phyloP scores from a whole-genome alignment of 306 rosid genomes.

The Alnus rubra region DNA sequence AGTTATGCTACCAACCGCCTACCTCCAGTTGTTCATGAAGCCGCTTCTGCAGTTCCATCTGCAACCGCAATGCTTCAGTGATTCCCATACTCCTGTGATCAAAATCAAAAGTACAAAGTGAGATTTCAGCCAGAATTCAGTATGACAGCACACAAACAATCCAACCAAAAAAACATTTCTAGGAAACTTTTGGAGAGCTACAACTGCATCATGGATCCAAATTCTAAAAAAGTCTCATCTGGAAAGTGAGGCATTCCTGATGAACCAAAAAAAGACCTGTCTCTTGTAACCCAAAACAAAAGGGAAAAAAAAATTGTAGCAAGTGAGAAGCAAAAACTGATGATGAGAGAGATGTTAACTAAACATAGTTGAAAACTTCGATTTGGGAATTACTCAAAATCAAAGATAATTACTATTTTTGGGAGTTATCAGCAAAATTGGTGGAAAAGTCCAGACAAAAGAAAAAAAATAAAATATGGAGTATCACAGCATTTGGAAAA shows the following conservation, averaged over 20 bases:
- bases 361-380: no score
- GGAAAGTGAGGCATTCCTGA: neutral
- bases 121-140: neutral
- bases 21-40: slow-evolving; percentile 99
- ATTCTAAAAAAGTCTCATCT: neutral
- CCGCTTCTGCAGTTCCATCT: slow-evolving; percentile 96
- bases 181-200: neutral
- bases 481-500: no score
- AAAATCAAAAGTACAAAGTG: slow-evolving; percentile 19
- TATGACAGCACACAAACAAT: neutral
- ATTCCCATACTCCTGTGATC: slow-evolving; percentile 73
- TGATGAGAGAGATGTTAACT: no score
- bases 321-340: neutral
- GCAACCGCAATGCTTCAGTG: slow-evolving; percentile 88
- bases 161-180: neutral
- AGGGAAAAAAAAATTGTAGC: neutral
- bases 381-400: neutral
- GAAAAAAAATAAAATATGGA: no score
- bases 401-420: neutral
- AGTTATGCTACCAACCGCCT: slow-evolving; percentile 18
- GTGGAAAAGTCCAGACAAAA: no score
- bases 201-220: neutral
- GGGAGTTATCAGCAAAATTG: neutral
- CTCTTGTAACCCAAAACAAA: neutral
- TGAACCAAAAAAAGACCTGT: neutral